These are phyloP conservation scores for Aspergillus baeticus DNA, from an alignment of 495 filamentous ascomycete genomes.

Conservation along the genomic window DNA sequence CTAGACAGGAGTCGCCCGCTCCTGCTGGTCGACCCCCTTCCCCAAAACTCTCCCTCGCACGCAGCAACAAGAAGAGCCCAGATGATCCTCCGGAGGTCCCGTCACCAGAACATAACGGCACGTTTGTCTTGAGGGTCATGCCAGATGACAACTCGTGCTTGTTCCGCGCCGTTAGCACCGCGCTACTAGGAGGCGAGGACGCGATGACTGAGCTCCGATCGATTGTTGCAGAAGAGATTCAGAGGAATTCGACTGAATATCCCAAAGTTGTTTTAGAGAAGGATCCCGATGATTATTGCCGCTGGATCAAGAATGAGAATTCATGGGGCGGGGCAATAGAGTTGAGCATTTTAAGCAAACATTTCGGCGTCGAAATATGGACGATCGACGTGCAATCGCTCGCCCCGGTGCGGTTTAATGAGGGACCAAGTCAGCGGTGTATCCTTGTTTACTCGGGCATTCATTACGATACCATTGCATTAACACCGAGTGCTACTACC, in stretches of 20 bases:
- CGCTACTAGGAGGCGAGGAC: conserved; percentile 69
- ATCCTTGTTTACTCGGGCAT: conserved; percentile 91
- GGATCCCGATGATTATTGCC: conserved; percentile 72
- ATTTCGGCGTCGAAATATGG: conserved; percentile 86
- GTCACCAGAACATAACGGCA: conserved; percentile 59
- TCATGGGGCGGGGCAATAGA: conserved; percentile 95
- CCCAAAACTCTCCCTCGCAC: conserved; percentile 20
- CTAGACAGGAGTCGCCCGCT: conserved; percentile 18
- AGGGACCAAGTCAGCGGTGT: conserved; percentile 66
- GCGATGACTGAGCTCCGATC: conserved; percentile 74
- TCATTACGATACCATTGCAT: conserved; percentile 90
- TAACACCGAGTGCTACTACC: conserved; percentile 63
- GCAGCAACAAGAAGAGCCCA: conserved; percentile 18
- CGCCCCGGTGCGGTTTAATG: conserved; percentile 76
- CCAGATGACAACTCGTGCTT: conserved; percentile 96
- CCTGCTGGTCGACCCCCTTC: conserved; percentile 20
- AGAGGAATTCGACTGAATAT: conserved; percentile 67
- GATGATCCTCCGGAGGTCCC: conserved; percentile 71
- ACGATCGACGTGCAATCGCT: conserved; percentile 75
- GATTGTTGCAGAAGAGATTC: conserved; percentile 79
- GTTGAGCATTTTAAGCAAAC: conserved; percentile 76
- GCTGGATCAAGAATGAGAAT: conserved; percentile 76
- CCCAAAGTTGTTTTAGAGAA: conserved; percentile 74
- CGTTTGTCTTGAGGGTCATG: conserved; percentile 86
- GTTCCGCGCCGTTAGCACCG: conserved; percentile 83